Percentiles rank a stretch among this genome's conserved stretches.
Conservation (phyloP, 352 stramenopile genomes). For the Halophytophthora polymorphica region DNA sequence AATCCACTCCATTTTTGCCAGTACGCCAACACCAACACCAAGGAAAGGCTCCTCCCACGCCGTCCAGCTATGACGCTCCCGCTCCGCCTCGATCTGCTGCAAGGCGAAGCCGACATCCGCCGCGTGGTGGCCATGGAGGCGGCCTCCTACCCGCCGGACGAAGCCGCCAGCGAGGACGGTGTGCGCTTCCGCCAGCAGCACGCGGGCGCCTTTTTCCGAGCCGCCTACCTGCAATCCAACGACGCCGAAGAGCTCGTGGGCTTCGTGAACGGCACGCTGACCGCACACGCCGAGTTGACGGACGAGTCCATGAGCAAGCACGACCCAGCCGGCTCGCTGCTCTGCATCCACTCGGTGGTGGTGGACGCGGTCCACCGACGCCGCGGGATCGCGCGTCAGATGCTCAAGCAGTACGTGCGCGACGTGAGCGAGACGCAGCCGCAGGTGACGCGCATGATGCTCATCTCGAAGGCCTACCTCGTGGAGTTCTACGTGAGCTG, state of each 20-base stretch:
- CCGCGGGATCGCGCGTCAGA: slow-evolving; percentile 64
- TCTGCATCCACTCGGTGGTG: slow-evolving; percentile 91
- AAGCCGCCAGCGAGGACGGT: slow-evolving; percentile 73
- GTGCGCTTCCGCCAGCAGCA: slow-evolving; percentile 86
- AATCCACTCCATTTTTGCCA: too few relatives aligned
- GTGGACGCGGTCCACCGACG: slow-evolving; percentile 55
- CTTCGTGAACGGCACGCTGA: slow-evolving; percentile 88
- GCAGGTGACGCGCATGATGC: slow-evolving; percentile 67
- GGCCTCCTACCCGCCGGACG: slow-evolving; percentile 79
- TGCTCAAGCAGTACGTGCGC: slow-evolving; percentile 83
- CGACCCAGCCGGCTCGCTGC: slow-evolving; percentile 55
- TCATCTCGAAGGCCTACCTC: slow-evolving; percentile 82
- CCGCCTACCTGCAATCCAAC: slow-evolving; percentile 21
- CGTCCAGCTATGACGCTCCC: too few relatives aligned
- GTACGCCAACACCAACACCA: too few relatives aligned
- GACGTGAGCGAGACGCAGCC: slow-evolving; percentile 29
- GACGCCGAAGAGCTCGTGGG: slow-evolving; percentile 54
- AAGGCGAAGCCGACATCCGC: slow-evolving; percentile 36
- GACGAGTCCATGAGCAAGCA: slow-evolving; percentile 80
- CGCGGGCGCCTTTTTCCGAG: slow-evolving; percentile 69
- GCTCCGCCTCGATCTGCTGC: too few relatives aligned
- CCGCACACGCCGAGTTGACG: slow-evolving; percentile 43
- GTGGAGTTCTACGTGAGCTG: slow-evolving; percentile 82
- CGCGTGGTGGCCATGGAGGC: too few relatives aligned
- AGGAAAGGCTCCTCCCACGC: too few relatives aligned